Evolutionary conservation across 1,284 basidiomycete genomes (phyloP), one percentile per base, ranked within the genome.

Genomic region (Ganoderma meredithae): DNA sequence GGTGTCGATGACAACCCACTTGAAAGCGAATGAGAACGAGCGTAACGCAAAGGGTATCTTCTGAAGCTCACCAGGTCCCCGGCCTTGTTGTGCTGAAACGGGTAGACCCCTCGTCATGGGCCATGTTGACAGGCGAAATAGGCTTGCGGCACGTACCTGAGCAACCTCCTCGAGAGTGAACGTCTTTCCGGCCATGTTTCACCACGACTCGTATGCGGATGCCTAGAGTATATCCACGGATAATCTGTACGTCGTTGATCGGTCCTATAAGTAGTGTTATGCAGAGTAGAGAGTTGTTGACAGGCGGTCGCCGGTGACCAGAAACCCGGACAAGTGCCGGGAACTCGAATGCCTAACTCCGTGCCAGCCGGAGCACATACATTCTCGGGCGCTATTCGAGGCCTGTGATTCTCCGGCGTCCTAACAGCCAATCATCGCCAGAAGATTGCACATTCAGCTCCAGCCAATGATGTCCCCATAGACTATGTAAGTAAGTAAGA

Each of bases 1-100:
- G 22, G 88, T 82, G 78, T 92, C 90, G 71, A 93, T 81, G 67
- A 90, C 81, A 70, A 92, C 81, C 89, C 90, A 92, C 85, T 87
- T 70, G 3, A 55, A 9, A 19, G 43, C 10, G 61, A 71, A 25
- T 59, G 1, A n/a, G 17, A 5, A 22, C 25, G 17, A 39, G 25
- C 27, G 1, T 10, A 9, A 13, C 15, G 17, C 1, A 31, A 27
- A 59, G 33, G 12, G 63, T 39, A 55, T 49, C n/a, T 33, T 59
- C 13, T 40, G 39, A 33, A 15, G 76, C 85, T 74, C 68, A 88
- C 90, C 71, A 95, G 78, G 78, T 94, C 89, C 41, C 88, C 92
- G 72, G 88, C 85, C 76, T 87, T 90, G 83, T 93, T 92, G 80
- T 95, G 94, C 92, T 95, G 41, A 17, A 61, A 63, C 15, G 56